Base-by-base conservation (phyloP, 2,329 filamentous ascomycete species). In the Xylaria sp. region DNA sequence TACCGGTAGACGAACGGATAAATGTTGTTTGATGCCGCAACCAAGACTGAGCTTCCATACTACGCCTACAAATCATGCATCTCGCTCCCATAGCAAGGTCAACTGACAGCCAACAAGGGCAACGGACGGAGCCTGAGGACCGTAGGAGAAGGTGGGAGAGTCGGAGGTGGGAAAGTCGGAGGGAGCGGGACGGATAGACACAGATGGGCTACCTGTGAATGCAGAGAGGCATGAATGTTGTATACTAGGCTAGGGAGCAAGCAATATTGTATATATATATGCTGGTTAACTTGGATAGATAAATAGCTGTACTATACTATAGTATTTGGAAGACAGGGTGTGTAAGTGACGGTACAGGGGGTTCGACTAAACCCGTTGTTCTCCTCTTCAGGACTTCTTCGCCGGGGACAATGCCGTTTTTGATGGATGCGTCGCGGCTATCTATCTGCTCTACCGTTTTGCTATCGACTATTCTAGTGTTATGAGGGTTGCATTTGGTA, bases 11-110 rank as follows among this genome's bases (percentile, higher is more conserved):
- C 58, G 37, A 23, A 60, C 63, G 60, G 65, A 47, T 71, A 69
- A 44, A 69, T 64, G 58, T 35, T 54, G 58, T 65, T 48, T 50
- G 66, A 66, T 63, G 66, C 63, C 67, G 67, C 42, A 53, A 57
- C 23, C 53, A 53, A 60, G 54, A 59, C n/a, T 47, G 27, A 61
- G 47, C 48, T 62, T 48, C 63, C 59, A 54, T 47, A 50, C 67
- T 60, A 32, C 40, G 48, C 58, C 59, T 63, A 63, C 59, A 51
- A 53, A 57, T 60, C 59, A 32, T 69, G 67, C 63, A 66, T 66
- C 63, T 63, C 51, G 63, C 55, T 60, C 59, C 42, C 55, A 42
- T 60, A 37, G 21, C 50, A 54, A 58, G 64, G 18, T 40, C 54
- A 44, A 44, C 37, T 32, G 35, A 25, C 50, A 57, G 29, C 59